Base-by-base conservation (phyloP, 495 filamentous ascomycete genomes). In the Glutinoglossum americanum region DNA sequence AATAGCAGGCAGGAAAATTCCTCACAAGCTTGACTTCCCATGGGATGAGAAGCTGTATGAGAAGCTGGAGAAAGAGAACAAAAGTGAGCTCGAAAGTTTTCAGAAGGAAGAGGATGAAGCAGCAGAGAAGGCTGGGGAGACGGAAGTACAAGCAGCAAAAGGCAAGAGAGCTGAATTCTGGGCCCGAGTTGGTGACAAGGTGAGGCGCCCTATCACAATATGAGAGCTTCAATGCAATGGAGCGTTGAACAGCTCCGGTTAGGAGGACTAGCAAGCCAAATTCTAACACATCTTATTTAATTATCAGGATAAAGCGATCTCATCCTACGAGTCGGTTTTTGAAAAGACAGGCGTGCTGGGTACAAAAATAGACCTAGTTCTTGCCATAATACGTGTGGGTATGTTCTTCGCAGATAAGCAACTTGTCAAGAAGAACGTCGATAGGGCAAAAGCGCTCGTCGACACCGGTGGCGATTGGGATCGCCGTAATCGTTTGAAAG, bases 381-480 rank as follows among this genome's bases (percentile, higher is more conserved):
- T 98, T 28, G 92, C 92, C 48, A 94, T 96, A 68, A 89, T 96
- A 67, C 87, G 92, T 45, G 82, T 96, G 69, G 87, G 85, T 28
- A 78, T 98, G 51, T 97, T 97, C 74, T 98, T 94, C 64, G 87
- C 85, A 60, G 92, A 98, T 67, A 84, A 86, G 68, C 61, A 84
- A 35, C 79, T 86, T 21, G 92, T 94, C 56, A 94, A 89, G 78
- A 94, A 93, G 73, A 86, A 84, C 35, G 80, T 97, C 47, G 87
- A 94, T 61, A 82, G 92, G 9, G 92, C 92, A 60, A 84, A 87
- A 73, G 78, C 82, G 17, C 75, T 98, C 30, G 86, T 96, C 25
- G 92, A 98, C 64, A 85, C 80, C 60, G 92, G 92, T 62, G 92
- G 92, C 62, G 92, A 98, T 68, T 98, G 92, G 92, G 92, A 98